Evolutionary conservation across 306 rosid species (phyloP).

Genomic region (Glycine soja): DNA sequence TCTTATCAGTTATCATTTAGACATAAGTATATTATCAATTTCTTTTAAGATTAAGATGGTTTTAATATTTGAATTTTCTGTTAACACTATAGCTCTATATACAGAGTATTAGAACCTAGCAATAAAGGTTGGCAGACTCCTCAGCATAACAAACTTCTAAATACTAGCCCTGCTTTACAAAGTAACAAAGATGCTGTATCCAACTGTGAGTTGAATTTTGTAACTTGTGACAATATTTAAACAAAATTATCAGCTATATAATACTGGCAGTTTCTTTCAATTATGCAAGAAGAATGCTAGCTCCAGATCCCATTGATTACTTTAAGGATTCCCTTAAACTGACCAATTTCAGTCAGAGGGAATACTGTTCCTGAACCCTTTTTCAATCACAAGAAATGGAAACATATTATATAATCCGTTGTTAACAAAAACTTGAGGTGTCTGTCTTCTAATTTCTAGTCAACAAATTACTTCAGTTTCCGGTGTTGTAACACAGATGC

Average conservation of each 20-base stretch:
- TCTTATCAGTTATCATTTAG: too few relatives aligned
- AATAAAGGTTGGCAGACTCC: too few relatives aligned
- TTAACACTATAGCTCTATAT: too few relatives aligned
- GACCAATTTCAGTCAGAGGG: background rate
- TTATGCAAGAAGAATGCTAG: background rate
- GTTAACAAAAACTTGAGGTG: background rate
- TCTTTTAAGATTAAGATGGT: too few relatives aligned
- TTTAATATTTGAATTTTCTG: too few relatives aligned
- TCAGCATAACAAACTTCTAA: too few relatives aligned
- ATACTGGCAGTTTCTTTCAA: background rate
- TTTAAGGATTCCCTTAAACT: background rate
- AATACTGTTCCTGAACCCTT: background rate
- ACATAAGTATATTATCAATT: too few relatives aligned
- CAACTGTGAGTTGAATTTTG: constrained; percentile 8
- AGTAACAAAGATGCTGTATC: background rate
- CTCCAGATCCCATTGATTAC: background rate
- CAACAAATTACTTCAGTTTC: constrained; percentile 5
- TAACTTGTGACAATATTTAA: background rate
- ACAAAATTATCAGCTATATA: constrained; percentile 24
- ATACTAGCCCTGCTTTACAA: too few relatives aligned
- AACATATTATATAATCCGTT: background rate
- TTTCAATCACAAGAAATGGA: constrained; percentile 11
- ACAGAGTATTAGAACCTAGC: too few relatives aligned
- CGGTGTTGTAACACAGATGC: background rate
- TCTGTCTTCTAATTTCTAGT: background rate